Conservation (phyloP, 2,329 filamentous ascomycete genomes). For the Juglanconis juglandina region DNA sequence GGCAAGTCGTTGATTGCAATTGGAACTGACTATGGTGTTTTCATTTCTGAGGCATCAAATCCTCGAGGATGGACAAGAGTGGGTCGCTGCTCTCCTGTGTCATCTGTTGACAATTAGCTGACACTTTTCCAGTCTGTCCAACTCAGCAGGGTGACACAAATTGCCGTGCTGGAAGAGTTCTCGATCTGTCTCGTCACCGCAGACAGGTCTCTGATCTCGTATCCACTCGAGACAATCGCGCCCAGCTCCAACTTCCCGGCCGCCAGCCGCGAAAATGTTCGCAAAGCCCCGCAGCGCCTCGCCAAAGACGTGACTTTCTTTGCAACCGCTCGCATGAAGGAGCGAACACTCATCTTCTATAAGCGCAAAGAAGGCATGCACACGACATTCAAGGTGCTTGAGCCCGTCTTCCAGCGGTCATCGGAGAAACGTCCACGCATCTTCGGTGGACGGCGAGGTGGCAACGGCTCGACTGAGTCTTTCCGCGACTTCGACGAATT, state of each 20-base stretch:
- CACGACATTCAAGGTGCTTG: constrained; percentile 93
- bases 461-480: constrained; percentile 77
- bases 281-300: constrained; percentile 86
- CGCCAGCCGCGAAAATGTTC: constrained; percentile 65
- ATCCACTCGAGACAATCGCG: constrained; percentile 82
- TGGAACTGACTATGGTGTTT: constrained; percentile 93
- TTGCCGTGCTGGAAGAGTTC: constrained; percentile 93
- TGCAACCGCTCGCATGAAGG: constrained; percentile 94
- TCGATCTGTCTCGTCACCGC: constrained; percentile 87
- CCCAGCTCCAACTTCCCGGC: constrained; percentile 60
- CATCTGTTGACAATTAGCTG: constrained; percentile 12
- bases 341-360: constrained; percentile 90
- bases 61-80: constrained; percentile 89
- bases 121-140: constrained; percentile 63
- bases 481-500: constrained; percentile 99
- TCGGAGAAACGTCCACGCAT: constrained; percentile 75
- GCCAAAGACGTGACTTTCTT: constrained; percentile 96
- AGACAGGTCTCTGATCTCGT: constrained; percentile 87
- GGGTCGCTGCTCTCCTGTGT: constrained; percentile 33
- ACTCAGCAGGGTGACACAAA: constrained; percentile 77
- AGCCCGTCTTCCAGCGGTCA: constrained; percentile 91
- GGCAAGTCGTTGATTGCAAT: constrained; percentile 88
- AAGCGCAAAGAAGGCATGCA: constrained; percentile 91
- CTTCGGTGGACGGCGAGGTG: constrained; percentile 55
- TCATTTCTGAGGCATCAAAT: constrained; percentile 81